Base-by-base conservation (phyloP, 495 filamentous ascomycete genomes). In the Coniosporium apollinis region DNA sequence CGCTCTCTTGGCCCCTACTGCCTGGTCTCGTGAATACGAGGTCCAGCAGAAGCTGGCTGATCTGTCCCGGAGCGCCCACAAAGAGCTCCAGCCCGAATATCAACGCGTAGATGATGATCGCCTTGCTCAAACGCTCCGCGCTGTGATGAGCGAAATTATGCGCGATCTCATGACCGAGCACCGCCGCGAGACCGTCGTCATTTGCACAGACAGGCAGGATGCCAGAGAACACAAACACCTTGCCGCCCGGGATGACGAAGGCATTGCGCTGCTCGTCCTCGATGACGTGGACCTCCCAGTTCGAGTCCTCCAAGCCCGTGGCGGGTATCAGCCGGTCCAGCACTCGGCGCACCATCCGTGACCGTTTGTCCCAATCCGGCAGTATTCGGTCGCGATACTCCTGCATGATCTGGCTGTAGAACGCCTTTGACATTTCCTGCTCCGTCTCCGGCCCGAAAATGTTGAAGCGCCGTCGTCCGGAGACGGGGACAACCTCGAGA, bases 131-230 rank as follows among this genome's bases (percentile, higher is more conserved):
- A 7, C 74, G 60, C 57, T 96, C 87, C 1, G 67, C 80, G 0
- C 69, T 58, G 46, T 96, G 87, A 24, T 74, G 73, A 1, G 85
- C 85, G 1, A 93, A 60, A 24, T 82, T 81, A 50, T 96, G 87
- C n/a, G 83, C 82, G 39, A 96, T 92, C 59, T 94, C 87, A 52
- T 96, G 87, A 4, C 82, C 82, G 5, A 94, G 58, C 1, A 94
- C 79, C 2, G 83, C 71, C 10, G 87, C 87, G 13, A 94, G 57
- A 0, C 78, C 81, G 44, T 81, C 69, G 22, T 92, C 80, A 34
- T 65, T 70, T 28, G 60, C 36, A 30, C 79, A 80, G 11, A 93
- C 61, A 1, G 71, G 70, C 29, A 96, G 48, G 14, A 96, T 79
- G 14, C 87, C 58, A 7, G 71, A 80, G 44, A 79, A 92, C 4